Evolutionary conservation across 371 early-diverging fungal genomes (phyloP).

Genomic region (Vairimorpha ceranae): DNA sequence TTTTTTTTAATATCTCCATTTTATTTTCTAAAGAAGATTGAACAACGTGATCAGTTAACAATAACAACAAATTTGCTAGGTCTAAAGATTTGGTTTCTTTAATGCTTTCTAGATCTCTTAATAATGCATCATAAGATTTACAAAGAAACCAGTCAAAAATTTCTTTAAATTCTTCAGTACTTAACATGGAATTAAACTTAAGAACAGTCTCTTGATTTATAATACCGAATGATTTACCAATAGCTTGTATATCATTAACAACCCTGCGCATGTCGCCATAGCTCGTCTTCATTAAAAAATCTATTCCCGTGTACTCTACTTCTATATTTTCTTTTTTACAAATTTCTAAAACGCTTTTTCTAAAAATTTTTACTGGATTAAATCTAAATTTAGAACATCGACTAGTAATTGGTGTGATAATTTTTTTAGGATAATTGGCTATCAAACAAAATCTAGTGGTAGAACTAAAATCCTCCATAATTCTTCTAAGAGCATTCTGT

Average conservation of each 20-base stretch:
- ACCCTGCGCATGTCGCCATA: conserved; percentile 90
- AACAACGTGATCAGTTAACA: conserved; percentile 38
- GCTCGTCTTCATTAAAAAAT: conserved; percentile 71
- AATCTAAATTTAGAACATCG: conserved; percentile 94
- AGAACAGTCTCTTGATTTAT: conserved; percentile 34
- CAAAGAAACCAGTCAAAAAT: conserved; percentile 33
- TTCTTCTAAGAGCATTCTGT: conserved; percentile 87
- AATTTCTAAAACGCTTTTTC: conserved; percentile 65
- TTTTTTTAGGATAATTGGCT: conserved; percentile 92
- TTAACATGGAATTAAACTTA: conserved; percentile 40
- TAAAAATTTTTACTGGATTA: conserved; percentile 74
- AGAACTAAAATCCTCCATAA: conserved; percentile 91
- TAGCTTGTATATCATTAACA: conserved; percentile 68
- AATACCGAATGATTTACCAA: conserved; percentile 30
- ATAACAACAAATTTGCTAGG: conserved; percentile 24
- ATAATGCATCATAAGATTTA: conserved; percentile 23
- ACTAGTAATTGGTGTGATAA: conserved; percentile 91
- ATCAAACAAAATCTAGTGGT: conserved; percentile 90
- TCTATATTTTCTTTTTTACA: conserved; percentile 46
- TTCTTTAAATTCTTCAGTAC: conserved; percentile 17
- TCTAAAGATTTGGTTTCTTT: conserved; percentile 31
- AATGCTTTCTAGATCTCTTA: neutral
- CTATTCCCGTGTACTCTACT: conserved; percentile 70
- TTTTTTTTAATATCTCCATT: conserved; percentile 44
- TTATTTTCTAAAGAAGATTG: conserved; percentile 34